Base-by-base conservation (phyloP, 2,329 filamentous ascomycete genomes). In the Huntiella savannae region DNA sequence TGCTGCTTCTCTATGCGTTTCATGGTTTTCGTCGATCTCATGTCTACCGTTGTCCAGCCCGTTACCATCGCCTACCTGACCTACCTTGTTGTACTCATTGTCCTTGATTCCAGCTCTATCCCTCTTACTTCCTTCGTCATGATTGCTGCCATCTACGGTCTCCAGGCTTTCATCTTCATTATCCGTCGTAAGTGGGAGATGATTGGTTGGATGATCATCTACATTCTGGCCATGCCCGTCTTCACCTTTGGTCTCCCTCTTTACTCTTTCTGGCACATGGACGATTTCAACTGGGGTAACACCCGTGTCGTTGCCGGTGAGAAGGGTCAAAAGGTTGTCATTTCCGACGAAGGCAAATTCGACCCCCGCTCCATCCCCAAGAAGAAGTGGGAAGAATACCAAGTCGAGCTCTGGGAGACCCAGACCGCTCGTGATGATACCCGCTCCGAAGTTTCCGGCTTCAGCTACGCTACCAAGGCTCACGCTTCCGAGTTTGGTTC, bases 1-100 rank as follows among this genome's bases (percentile, higher is more conserved):
- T 98, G 91, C 71, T 98, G 91, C 66, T 98, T 98, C 70, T 92
- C 83, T 63, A 98, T 98, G 91, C 81, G 91, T 56, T 98, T 98
- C 63, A 75, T 98, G 49, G 87, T 98, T 54, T 93, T 98, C 58
- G 62, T 98, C 54, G 91, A 98, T 63, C 68, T 98, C 55, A 68
- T 98, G 52, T 91, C 83, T 47, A 98, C 91, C 1, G 65, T 96
- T 47, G 79, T 96, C 42, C 86, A 93, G 59, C 91, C 91, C 2
- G 85, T 95, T 49, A 91, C 83, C 1, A 71, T 95, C 15, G 83
- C 77, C 7, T 98, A 96, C 59, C 81, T 98, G 54, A 71, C 73
- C 48, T 98, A 96, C 60, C 72, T 98, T 50, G 80, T 98, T 58
- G 81, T 86, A 42, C 71, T 79, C 35, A 64, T 94, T 48, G 62